Conservation (phyloP, 352 stramenopile species). For the Phytophthora pisi region DNA sequence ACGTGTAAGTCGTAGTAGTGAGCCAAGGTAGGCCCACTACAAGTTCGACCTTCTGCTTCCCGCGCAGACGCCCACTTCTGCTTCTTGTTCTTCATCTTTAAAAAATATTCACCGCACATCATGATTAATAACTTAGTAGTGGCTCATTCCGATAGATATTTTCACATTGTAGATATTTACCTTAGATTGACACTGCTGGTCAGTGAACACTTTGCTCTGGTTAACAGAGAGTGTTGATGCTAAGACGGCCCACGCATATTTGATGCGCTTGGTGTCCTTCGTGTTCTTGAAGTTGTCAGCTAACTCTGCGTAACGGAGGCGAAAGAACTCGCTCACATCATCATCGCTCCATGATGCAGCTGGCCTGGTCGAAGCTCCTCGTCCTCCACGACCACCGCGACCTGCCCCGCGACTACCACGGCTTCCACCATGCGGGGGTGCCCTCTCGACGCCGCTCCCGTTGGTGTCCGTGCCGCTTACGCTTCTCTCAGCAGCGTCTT, state of each 20-base stretch:
- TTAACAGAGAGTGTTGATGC: not conserved
- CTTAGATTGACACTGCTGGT: not conserved
- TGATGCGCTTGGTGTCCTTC: not conserved
- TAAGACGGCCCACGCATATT: not conserved
- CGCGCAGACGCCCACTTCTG: not conserved
- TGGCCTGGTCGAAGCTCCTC: not conserved
- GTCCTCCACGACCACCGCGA: not conserved
- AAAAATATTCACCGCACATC: not conserved
- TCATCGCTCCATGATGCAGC: not conserved
- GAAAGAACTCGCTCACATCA: not conserved
- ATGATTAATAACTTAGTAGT: not conserved
- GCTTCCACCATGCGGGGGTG: not conserved
- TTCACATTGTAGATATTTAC: not conserved
- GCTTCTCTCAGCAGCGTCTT: no score
- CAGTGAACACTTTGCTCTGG: not conserved
- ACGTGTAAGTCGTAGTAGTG: no score
- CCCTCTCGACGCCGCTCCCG: no score
- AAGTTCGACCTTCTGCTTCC: not conserved
- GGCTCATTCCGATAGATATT: not conserved
- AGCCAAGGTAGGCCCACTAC: no score
- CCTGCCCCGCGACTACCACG: not conserved
- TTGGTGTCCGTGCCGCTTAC: no score
- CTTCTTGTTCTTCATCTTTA: not conserved
- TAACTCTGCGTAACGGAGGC: not conserved
- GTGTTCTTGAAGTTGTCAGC: not conserved